These are phyloP conservation scores for Penicillium sp. DNA, from an alignment of 2,329 filamentous ascomycete species.

Conservation along the genomic window DNA sequence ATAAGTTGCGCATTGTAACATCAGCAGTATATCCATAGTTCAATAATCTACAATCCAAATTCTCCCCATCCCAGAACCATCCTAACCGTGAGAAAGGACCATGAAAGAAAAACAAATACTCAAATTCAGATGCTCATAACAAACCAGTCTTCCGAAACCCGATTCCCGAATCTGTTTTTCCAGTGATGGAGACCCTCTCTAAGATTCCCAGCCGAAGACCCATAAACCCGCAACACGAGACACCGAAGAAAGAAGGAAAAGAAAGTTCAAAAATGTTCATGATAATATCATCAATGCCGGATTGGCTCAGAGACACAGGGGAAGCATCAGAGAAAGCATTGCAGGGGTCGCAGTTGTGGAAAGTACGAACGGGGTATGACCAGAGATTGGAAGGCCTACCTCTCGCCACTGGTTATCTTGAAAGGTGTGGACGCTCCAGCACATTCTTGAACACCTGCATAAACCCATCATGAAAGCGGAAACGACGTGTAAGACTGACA, in stretches of 20 bases:
- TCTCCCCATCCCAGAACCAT: neutral
- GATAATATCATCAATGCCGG: constrained; percentile 8
- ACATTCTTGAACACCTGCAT: constrained; percentile 28
- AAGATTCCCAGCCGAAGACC: constrained; percentile 30
- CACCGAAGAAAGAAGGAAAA: constrained; percentile 13
- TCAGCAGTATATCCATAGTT: neutral
- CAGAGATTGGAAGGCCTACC: neutral
- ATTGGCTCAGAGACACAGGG: constrained; percentile 5
- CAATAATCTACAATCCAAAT: constrained; percentile 10
- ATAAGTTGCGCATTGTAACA: neutral
- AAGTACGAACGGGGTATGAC: neutral
- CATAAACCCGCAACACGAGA: constrained; percentile 23
- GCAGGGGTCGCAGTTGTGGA: neutral
- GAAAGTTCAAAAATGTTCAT: constrained; percentile 6
- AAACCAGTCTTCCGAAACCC: constrained; percentile 22
- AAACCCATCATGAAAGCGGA: constrained; percentile 14
- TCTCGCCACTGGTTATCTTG: neutral
- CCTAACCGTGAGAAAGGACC: neutral
- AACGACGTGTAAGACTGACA: constrained; percentile 3
- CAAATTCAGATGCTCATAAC: constrained; percentile 9
- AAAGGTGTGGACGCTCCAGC: constrained; percentile 7
- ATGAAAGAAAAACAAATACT: constrained; percentile 6
- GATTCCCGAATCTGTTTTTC: constrained; percentile 31
- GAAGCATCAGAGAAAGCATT: neutral
- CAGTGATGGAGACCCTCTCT: constrained; percentile 38